A percentile compares a stretch with the other conserved stretches of the same genome.
These are phyloP conservation scores for Elongisporangium undulatum DNA, from an alignment of 352 stramenopile genomes.

Conservation along the genomic window DNA sequence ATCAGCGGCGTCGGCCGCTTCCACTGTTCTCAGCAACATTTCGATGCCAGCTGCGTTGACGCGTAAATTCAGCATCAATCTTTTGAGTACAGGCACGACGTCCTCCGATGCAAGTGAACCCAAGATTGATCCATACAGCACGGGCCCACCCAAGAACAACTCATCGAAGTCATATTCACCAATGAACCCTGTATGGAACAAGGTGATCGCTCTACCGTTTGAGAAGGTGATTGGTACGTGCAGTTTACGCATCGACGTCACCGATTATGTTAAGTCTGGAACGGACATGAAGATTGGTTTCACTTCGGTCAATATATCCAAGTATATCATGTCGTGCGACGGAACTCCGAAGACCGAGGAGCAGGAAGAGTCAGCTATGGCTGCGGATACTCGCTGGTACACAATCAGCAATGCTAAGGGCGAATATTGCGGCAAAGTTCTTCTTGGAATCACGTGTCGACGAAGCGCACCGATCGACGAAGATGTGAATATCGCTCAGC, in stretches of 20 bases:
- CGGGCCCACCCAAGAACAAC: conserved; percentile 49
- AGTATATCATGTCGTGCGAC: conserved; percentile 73
- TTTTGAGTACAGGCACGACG: conserved; percentile 47
- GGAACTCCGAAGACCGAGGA: conserved; percentile 27
- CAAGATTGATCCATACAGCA: conserved; percentile 43
- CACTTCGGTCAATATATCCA: conserved; percentile 74
- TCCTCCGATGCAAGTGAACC: conserved; percentile 4
- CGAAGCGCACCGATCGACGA: conserved; percentile 16
- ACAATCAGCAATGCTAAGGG: conserved; percentile 82
- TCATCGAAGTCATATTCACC: conserved; percentile 51
- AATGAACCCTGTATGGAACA: conserved; percentile 81
- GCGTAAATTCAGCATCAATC: conserved; percentile 66
- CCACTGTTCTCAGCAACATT: conserved; percentile 38
- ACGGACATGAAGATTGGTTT: conserved; percentile 49
- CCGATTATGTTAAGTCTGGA: conserved; percentile 46
- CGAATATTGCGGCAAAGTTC: conserved; percentile 84
- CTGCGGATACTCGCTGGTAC: conserved; percentile 77
- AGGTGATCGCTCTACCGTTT: conserved; percentile 73
- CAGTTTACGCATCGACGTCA: conserved; percentile 69
- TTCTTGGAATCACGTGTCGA: conserved; percentile 73
- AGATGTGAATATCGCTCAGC: conserved; percentile 25
- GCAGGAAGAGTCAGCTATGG: conserved; percentile 68
- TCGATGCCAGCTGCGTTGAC: conserved; percentile 66
- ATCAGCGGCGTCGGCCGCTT: conserved; percentile 13
- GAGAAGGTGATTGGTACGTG: conserved; percentile 71